These are phyloP conservation scores for Yamadazyma oceani DNA, from an alignment of 1,139 yeast species.

Conservation along the genomic window DNA sequence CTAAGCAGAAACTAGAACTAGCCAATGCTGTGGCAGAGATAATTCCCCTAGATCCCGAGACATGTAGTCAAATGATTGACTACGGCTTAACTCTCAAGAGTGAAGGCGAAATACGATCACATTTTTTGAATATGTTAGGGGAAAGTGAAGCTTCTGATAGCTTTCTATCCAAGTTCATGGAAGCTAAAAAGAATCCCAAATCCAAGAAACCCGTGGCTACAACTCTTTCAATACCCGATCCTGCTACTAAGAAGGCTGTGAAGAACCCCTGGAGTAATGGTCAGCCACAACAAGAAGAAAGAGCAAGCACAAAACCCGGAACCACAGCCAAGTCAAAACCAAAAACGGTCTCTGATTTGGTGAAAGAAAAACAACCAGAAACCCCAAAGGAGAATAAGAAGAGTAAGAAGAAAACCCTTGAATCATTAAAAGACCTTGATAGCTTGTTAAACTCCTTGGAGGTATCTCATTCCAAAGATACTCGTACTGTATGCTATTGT, in stretches of 20 bases:
- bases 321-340: background rate
- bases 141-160: constrained; percentile 46
- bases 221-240: background rate
- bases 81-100: constrained; percentile 44
- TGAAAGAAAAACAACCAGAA: constrained; percentile 20
- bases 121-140: constrained; percentile 54
- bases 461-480: constrained; percentile 18
- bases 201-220: constrained; percentile 6
- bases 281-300: background rate
- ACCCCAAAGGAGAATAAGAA: constrained; percentile 29
- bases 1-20: constrained; percentile 14
- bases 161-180: constrained; percentile 36
- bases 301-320: background rate
- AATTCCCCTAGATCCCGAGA: constrained; percentile 42
- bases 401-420: constrained; percentile 39
- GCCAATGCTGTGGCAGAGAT: constrained; percentile 21
- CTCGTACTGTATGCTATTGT: constrained; percentile 61
- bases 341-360: background rate
- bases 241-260: constrained; percentile 5
- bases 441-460: constrained; percentile 39
- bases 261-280: constrained; percentile 7
- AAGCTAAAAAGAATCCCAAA: constrained; percentile 12
- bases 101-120: constrained; percentile 44
- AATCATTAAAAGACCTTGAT: constrained; percentile 60
- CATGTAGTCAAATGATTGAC: constrained; percentile 42